Evolutionary conservation across 331 rosid species (phyloP), one percentile per base, ranked within the genome.

Genomic region (Cydonia oblonga): DNA sequence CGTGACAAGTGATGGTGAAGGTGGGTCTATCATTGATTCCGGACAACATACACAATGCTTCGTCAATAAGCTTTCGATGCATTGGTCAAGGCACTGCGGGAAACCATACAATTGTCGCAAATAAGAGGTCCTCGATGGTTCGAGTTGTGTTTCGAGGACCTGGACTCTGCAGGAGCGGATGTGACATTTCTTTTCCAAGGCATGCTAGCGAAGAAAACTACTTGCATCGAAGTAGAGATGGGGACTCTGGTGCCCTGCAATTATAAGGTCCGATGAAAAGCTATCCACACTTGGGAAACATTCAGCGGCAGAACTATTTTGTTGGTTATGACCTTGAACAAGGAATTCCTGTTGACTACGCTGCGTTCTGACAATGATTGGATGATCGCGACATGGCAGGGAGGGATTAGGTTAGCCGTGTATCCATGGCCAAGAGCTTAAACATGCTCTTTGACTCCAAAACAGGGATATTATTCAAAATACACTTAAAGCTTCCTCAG

Each of bases 251-350:
- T 78, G 74, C 57, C 69, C 59, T 16, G 73, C 77, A n/a, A 62
- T 78, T 24, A n/a, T 65, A 2, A 24, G 77, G 15, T 71, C 69
- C 22, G 30, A 51, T 12, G 25, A 30, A 40, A 69, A 42, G 64
- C 29, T 78, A 32, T 58, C 81, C n/a, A 57, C 38, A 20, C 13
- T 78, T n/a, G n/a, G 77, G 77, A 35, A 71, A 65, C 46, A 38
- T 40, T 72, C 81, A 78, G 46, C 62, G 16, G 58, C 69, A 56
- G 49, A 65, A 71, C 81, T 71, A 22, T 24, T 57, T 70, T 57
- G 74, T 78, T 56, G 77, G 81, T 12, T 66, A 3, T 72, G 81
- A 78, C 69, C 69, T 78, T 44, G 77, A 72, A 26, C 76, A 74
- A 26, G 53, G 66, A 42, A 33, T 78, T 66, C 77, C 81, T 10